Evolutionary conservation across 148 eudicot species (phyloP).

Genomic region (Cornus florida): DNA sequence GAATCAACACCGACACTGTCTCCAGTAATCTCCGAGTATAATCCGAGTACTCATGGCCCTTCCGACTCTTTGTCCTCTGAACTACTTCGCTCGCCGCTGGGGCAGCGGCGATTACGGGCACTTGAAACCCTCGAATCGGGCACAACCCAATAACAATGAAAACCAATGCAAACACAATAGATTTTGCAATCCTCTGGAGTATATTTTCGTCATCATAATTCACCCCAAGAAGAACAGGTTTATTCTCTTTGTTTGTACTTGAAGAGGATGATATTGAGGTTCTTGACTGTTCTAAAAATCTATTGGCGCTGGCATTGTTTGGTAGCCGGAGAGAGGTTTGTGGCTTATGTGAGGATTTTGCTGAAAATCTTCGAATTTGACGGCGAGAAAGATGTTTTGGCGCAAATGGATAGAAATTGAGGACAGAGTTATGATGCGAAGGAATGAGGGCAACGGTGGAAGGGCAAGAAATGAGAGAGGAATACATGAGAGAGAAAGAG

Average conservation of each 20-base stretch:
- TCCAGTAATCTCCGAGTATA: slow-evolving; percentile 50
- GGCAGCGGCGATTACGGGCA: slow-evolving; percentile 41
- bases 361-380: slow-evolving; percentile 3
- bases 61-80: slow-evolving; percentile 33
- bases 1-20: slow-evolving; percentile 40
- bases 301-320: no score
- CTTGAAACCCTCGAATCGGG: slow-evolving; percentile 45
- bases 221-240: not conserved
- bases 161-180: slow-evolving; percentile 42
- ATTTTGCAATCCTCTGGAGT: slow-evolving; percentile 30
- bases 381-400: slow-evolving; percentile 1
- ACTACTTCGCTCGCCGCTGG: slow-evolving; percentile 26
- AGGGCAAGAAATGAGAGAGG: slow-evolving; percentile 3
- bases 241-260: not conserved
- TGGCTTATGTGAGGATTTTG: slow-evolving; percentile 15
- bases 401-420: slow-evolving; percentile 5
- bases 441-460: not conserved
- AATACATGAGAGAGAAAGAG: slow-evolving; percentile 14
- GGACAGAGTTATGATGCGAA: slow-evolving; percentile 2
- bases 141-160: slow-evolving; percentile 53
- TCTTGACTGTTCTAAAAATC: not conserved
- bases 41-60: slow-evolving; percentile 55
- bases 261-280: not conserved
- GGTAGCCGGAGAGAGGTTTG: not conserved
- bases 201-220: not conserved